Conservation (phyloP, 768 basidiomycete genomes). For the Strobilomyces confusus region DNA sequence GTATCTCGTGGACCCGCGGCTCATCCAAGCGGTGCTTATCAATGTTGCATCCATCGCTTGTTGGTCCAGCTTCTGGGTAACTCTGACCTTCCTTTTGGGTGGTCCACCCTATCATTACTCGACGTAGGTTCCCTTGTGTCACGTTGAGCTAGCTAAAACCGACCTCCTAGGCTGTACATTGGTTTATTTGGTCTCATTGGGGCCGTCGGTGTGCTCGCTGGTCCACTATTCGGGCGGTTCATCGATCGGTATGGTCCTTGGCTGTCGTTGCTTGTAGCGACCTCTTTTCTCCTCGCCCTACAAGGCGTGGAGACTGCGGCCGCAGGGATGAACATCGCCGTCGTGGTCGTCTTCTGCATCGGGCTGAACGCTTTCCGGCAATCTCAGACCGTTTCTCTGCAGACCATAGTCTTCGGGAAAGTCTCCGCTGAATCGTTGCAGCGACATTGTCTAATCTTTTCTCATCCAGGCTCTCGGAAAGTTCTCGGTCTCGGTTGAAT, state of each 20-base stretch:
- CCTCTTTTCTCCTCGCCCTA: constrained; percentile 24
- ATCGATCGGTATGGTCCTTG: constrained; percentile 36
- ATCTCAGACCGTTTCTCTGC: constrained; percentile 35
- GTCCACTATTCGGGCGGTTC: constrained; percentile 19
- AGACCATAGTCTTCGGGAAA: constrained; percentile 21
- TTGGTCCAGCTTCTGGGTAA: constrained; percentile 34
- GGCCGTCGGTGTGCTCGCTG: constrained; percentile 31
- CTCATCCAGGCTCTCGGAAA: constrained; percentile 22
- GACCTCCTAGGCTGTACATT: constrained; percentile 26
- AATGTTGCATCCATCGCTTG: constrained; percentile 25
- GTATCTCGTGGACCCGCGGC: constrained; percentile 37
- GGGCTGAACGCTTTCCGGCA: constrained; percentile 37
- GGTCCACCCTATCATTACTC: constrained; percentile 36
- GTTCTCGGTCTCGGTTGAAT: constrained; percentile 26
- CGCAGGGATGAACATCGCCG: constrained; percentile 35
- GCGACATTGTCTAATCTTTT: not conserved
- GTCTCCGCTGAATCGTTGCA: not conserved
- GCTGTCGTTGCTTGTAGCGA: constrained; percentile 35
- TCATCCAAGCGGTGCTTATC: constrained; percentile 32
- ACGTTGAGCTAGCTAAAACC: not conserved
- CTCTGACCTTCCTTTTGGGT: constrained; percentile 41
- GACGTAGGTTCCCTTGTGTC: constrained; percentile 18
- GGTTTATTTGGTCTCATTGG: constrained; percentile 50
- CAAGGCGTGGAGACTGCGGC: constrained; percentile 35
- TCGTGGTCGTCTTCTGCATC: constrained; percentile 36